Evolutionary conservation across 2,329 filamentous ascomycete species (phyloP), one percentile per base, ranked within the genome.

Genomic region (Fusarium pilosicola): DNA sequence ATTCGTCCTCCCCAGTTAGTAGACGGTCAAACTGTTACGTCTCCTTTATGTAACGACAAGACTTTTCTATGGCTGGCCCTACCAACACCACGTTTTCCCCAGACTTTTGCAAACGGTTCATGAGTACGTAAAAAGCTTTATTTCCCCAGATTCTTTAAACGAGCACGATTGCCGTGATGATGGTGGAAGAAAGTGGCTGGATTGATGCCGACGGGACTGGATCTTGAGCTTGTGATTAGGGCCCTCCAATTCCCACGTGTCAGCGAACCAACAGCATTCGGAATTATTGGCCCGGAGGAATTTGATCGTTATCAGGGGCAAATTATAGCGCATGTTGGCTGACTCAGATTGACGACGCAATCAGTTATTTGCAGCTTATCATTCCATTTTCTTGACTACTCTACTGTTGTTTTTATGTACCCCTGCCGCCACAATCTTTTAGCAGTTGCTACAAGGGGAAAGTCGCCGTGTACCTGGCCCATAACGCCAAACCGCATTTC

Each of bases 21-120:
- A n/a, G 4, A 34, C 32, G 9, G 26, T 66, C 62, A 76, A 70
- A 68, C 51, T 65, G 45, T 77, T 77, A 77, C 76, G 74, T 77
- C 59, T 52, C 26, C 28, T 71, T 76, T 76, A 77, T 75, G 73
- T 77, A 78, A 77, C 76, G 38, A 39, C 68, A 70, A 73, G 18
- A 20, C 13, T 41, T 67, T 75, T 77, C 63, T 65, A 68, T 77
- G 75, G 75, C 54, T 70, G 66, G 60, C 63, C 56, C n/a, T 54
- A 57, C 17, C 20, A 22, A 13, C 28, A 61, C 70, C 59, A 66
- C 66, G 72, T 68, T 67, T 75, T 68, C 76, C 70, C 75, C 75
- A 73, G 75, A 73, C 46, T 68, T 8, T 66, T 65, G 28, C 3
- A 12, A 56, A 15, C 62, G 59, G 26, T 34, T 46, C 45, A 62